Percentiles rank a stretch among this genome's conserved stretches.
These are phyloP conservation scores for Nyssa sinensis DNA, from an alignment of 148 eudicot genomes.

Conservation along the genomic window DNA sequence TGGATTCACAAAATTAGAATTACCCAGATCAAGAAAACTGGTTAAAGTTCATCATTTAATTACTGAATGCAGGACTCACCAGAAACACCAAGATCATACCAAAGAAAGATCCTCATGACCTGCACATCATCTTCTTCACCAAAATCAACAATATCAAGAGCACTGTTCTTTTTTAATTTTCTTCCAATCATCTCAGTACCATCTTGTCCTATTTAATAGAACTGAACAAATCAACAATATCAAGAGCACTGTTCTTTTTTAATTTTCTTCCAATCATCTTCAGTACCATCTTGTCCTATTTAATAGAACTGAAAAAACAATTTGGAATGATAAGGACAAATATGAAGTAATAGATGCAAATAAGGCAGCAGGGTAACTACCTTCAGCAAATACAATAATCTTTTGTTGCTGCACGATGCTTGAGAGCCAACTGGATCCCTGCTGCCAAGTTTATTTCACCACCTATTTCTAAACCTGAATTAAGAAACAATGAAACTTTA, in stretches of 20 bases:
- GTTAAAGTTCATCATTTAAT: too few relatives aligned
- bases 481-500: constrained; percentile 9
- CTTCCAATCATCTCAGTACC: constrained; percentile 81
- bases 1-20: too few relatives aligned
- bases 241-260: constrained; percentile 93
- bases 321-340: not conserved
- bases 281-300: constrained; percentile 74
- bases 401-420: constrained; percentile 97
- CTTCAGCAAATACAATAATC: constrained; percentile 90
- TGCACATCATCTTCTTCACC: constrained; percentile 98
- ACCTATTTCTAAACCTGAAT: constrained; percentile 79
- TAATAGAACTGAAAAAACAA: constrained; percentile 59
- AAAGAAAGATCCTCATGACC: too few relatives aligned
- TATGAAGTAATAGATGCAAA: not conserved
- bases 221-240: constrained; percentile 44
- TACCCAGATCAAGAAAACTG: too few relatives aligned
- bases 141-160: constrained; percentile 94
- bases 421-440: constrained; percentile 94
- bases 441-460: constrained; percentile 96
- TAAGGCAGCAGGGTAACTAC: constrained; percentile 26
- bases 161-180: constrained; percentile 89
- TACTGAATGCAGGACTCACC: too few relatives aligned
- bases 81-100: too few relatives aligned
- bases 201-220: constrained; percentile 90
- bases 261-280: constrained; percentile 91